Evolutionary conservation across 768 basidiomycete genomes (phyloP), one percentile per base, ranked within the genome.

Genomic region (Cyclocybe cylindracea): DNA sequence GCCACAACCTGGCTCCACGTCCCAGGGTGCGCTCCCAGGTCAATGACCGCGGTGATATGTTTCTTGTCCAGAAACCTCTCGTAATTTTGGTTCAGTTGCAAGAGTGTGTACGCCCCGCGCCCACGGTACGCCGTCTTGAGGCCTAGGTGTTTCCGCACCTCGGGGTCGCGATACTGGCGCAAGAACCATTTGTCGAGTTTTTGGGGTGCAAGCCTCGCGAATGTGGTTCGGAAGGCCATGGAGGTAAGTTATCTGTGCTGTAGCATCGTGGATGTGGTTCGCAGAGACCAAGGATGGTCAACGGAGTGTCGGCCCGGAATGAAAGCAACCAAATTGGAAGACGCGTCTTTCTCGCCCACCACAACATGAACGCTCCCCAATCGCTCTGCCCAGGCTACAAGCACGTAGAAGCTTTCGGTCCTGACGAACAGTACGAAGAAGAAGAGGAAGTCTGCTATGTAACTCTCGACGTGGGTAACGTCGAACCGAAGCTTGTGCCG

Each of bases 1-100:
- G 84, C 79, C 10, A 83, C 85, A 9, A 94, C 94, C 63, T 97
- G 94, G 44, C 87, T 89, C 95, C 96, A 98, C 0, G 93, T 93
- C 0, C 94, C 94, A 0, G 95, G 96, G 0, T 94, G 91, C 0
- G 91, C 91, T 11, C 96, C 95, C 16, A 97, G 80, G 68, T 97
- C 95, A 1, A 95, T 83, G 0, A 96, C 83, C n/a, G 79, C 75
- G 1, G 66, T 74, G 4, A 88, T 81, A 48, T 87, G 77, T 19
- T 69, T 66, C 40, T 76, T 68, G 13, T 66, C 64, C 39, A 87
- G 70, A 56, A 92, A 83, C 13, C 71, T 53, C 9, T 77, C 76
- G 67, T 76, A 83, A 36, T 75, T 72, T 0, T 77, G 67, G 62
- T 91, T 75, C 44, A 98, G 79, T 60, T 94, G 89, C 52, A 94